Base-by-base conservation (phyloP, 495 filamentous ascomycete species). In the Pyrenula massariospora region DNA sequence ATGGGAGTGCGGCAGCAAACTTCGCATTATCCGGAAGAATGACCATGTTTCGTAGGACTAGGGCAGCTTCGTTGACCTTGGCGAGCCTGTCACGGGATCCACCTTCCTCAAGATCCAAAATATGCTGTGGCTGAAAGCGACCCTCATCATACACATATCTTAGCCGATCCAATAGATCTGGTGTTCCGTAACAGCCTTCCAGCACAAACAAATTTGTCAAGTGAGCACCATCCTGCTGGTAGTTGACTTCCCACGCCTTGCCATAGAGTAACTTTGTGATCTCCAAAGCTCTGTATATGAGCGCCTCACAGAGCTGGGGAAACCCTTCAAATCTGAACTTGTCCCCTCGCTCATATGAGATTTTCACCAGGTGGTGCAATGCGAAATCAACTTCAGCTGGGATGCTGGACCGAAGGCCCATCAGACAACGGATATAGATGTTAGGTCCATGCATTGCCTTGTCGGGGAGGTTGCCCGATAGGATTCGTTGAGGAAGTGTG, bases 241-340 rank as follows among this genome's bases (percentile, higher is more conserved):
- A 92, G 10, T 80, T 77, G 25, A 94, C 75, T 36, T 85, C 77
- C 88, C 88, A 95, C 22, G 85, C 79, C n/a, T 92, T 80, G 25
- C 89, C 75, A 60, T 88, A 92, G 69, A 88, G 92, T 2, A 95
- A 69, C 21, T 73, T 77, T 54, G 83, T 84, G 47, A 93, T 74
- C 52, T 86, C 80, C 20, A 95, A 74, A 3, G 87, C 81, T 64
- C 90, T 92, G 60, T 88, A 84, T 60, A 95, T 86, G 22, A 99
- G 76, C 12, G 86, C 87, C 65, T 97, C 93, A 1, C 89, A 89
- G 36, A 99, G 76, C 25, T 89, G 83, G n/a, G 86, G 84, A 63
- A 95, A 96, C 2, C 84, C 83, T 57, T 95, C 91, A 57, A 96
- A 96, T 59, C 87, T 87, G 69, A 94, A 96, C 64, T 96, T 95